Base-by-base conservation (phyloP, 169 alveolate genomes). In the Pseudocohnilembus persalinus region DNA sequence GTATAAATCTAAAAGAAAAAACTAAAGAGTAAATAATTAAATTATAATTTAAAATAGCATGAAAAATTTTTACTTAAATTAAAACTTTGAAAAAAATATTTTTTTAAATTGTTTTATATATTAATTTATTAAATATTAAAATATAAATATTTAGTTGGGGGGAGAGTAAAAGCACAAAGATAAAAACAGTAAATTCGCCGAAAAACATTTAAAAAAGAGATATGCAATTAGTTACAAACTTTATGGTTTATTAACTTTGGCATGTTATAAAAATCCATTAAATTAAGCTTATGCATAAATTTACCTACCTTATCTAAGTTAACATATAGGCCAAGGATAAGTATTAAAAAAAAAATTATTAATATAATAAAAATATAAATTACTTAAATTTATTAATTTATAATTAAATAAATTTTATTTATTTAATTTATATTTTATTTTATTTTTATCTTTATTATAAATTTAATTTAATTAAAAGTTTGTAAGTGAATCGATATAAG, bases 241-340 rank as follows among this genome's bases (percentile, higher is more conserved):
- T 29, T 86, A 86, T 32, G 31, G 64, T 0, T 63, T 86, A 31
- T 29, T 86, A n/a, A 76, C 68, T 6, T 29, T 63, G 33, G 30
- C 84, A 28, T 74, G 83, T 32, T 74, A 64, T 15, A 74, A 74
- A 30, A 86, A 86, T 74, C 34, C 31, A 15, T 35, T 49, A 31
- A 86, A 80, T n/a, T 30, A 86, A 65, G 6, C 65, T 26, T 86
- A 74, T 32, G 72, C 80, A 31, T 64, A 79, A 16, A n/a, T 74
- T 49, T 86, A 73, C 29, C 27, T 64, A 26, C 34, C 29, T n/a
- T 32, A 81, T n/a, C 74, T 86, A 27, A 76, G 74, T 63, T 64
- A 74, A 28, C 90, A 86, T 74, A 74, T 86, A 25, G 90, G 90
- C 20, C 80, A 35, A 31, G 90, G 90, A 27, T 32, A 49, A 20